Evolutionary conservation across 2,329 filamentous ascomycete species (phyloP).

Genomic region (Venturiaceae sp.): DNA sequence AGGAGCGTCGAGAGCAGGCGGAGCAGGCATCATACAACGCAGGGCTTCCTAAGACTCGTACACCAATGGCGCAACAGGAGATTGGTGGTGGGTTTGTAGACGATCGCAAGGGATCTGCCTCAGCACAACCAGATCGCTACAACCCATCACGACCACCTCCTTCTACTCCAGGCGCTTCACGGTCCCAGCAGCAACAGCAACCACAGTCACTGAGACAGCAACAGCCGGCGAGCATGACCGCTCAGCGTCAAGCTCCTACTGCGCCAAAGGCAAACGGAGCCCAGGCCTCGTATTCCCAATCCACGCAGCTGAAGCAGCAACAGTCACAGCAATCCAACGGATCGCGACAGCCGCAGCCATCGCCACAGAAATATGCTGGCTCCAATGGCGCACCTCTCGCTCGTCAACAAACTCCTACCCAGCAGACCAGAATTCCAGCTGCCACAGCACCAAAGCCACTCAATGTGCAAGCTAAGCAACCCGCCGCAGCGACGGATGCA

Average conservation of each 20-base stretch:
- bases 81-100: slow-evolving; percentile 57
- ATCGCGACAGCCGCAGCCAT: slow-evolving; percentile 8
- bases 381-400: background rate
- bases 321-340: slow-evolving; percentile 3
- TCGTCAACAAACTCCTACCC: background rate
- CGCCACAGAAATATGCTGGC: slow-evolving; percentile 2
- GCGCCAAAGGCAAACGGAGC: slow-evolving; percentile 43
- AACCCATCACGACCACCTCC: slow-evolving; percentile 80
- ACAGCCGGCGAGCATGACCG: slow-evolving; percentile 35
- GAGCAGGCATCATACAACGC: slow-evolving; percentile 87
- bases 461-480: slow-evolving; percentile 38
- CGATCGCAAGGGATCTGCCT: slow-evolving; percentile 29
- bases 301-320: slow-evolving; percentile 2
- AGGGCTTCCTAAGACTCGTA: slow-evolving; percentile 71
- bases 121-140: slow-evolving; percentile 53
- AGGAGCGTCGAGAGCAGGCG: slow-evolving; percentile 43
- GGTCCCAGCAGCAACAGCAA: slow-evolving; percentile 12
- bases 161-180: slow-evolving; percentile 53
- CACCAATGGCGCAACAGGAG: slow-evolving; percentile 81
- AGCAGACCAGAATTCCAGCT: slow-evolving; percentile 15
- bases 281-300: slow-evolving; percentile 1
- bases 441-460: slow-evolving; percentile 45
- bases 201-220: slow-evolving; percentile 3
- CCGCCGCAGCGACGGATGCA: slow-evolving; percentile 46
- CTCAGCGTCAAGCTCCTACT: slow-evolving; percentile 75